These are phyloP conservation scores for Ceratobasidium sp. DNA, from an alignment of 1,284 basidiomycete species.

Conservation along the genomic window DNA sequence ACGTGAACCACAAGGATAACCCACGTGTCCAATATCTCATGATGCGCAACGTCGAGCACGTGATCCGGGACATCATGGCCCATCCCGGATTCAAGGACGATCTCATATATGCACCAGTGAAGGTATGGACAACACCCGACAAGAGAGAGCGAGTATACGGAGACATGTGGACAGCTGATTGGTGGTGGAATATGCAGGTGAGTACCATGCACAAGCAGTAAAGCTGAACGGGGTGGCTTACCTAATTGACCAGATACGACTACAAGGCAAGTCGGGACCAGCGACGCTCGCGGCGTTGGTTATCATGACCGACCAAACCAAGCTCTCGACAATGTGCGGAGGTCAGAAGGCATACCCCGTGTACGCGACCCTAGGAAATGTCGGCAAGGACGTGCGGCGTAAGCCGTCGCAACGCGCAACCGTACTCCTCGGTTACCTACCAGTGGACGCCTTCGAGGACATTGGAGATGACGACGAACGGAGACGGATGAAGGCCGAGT, in stretches of 20 bases:
- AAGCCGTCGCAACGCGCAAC: slow-evolving; percentile 11
- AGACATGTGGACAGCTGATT: slow-evolving; percentile 36
- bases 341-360: slow-evolving; percentile 38
- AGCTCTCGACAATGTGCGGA: slow-evolving; percentile 33
- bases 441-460: neutral
- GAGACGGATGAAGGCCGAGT: neutral
- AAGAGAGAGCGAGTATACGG: slow-evolving; percentile 1
- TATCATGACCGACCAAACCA: slow-evolving; percentile 36
- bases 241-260: neutral
- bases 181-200: slow-evolving; percentile 41
- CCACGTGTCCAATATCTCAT: neutral
- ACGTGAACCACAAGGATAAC: neutral
- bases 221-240: neutral
- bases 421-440: slow-evolving; percentile 39
- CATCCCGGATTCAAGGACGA: neutral
- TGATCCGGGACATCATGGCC: slow-evolving; percentile 42
- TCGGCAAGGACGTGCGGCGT: slow-evolving; percentile 19
- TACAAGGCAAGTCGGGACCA: neutral
- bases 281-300: slow-evolving; percentile 36
- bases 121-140: neutral
- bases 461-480: neutral
- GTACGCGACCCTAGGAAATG: slow-evolving; percentile 40
- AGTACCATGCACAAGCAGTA: neutral
- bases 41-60: neutral
- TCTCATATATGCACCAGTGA: neutral